phyloP scores from a whole-genome alignment of 805 yeast genomes.

The Candida insectalens region DNA sequence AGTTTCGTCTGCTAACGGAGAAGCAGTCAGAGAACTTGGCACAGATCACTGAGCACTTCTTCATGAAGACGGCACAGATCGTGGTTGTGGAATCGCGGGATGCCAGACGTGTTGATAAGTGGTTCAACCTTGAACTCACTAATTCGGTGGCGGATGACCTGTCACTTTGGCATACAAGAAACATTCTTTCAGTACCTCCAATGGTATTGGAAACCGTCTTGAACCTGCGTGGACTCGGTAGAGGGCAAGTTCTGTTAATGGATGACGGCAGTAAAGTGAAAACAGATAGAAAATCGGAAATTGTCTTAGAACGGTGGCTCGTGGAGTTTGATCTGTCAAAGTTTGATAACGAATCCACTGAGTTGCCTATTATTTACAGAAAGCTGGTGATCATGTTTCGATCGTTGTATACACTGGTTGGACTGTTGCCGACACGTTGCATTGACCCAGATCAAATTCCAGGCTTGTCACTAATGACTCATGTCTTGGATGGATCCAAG shows the following conservation, averaged over 20 bases:
- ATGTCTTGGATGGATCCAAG: conserved; percentile 66
- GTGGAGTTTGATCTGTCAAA: conserved; percentile 59
- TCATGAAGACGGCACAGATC: conserved; percentile 50
- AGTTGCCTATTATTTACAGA: conserved; percentile 62
- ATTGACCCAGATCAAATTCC: conserved; percentile 20
- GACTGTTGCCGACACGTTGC: conserved; percentile 53
- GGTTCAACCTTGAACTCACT: conserved; percentile 51
- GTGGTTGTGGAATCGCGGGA: conserved; percentile 18
- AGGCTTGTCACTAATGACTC: conserved; percentile 36
- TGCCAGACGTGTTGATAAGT: conserved; percentile 30
- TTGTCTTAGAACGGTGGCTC: conserved; percentile 93
- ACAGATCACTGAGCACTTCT: conserved; percentile 43
- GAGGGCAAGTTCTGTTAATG: conserved; percentile 15
- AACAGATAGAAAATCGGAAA: conserved; percentile 61
- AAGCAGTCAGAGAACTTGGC: conserved; percentile 24
- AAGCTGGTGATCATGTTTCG: conserved; percentile 68
- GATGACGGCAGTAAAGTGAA: conserved; percentile 35
- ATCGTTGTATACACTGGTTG: conserved; percentile 54
- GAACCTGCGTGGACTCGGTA: conserved; percentile 17
- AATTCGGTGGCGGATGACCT: conserved; percentile 43
- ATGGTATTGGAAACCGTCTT: conserved; percentile 72
- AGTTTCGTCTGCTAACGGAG: conserved; percentile 17
- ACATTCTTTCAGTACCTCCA: conserved; percentile 52
- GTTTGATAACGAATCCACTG: conserved; percentile 28
- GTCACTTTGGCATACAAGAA: conserved; percentile 45